Evolutionary conservation across 2,329 filamentous ascomycete genomes (phyloP), one percentile per base, ranked within the genome.

Genomic region (Curvularia lunata): DNA sequence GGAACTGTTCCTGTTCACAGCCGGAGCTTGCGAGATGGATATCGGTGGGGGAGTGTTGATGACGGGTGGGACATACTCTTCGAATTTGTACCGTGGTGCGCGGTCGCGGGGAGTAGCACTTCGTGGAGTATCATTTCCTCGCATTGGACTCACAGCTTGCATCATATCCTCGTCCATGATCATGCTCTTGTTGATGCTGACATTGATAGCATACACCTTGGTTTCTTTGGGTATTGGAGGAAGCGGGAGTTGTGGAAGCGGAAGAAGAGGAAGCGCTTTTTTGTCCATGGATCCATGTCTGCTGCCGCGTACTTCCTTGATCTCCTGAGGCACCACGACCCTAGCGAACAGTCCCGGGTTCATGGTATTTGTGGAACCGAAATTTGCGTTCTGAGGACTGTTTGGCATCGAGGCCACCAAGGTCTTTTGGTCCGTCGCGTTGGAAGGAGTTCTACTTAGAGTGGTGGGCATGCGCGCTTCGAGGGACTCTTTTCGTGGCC

Each of bases 131-230:
- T 58, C 58, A 42, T 57, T 54, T 27, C 56, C 47, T 45, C 52
- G 63, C 30, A 60, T 25, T 23, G 59, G 34, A 47, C 51, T 62
- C 10, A 62, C 64, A 21, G 61, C 60, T n/a, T 59, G 60, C 48
- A 66, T 66, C 58, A 64, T 62, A 19, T 64, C 56, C 23, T 70
- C 66, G 27, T 70, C 68, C 28, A 70, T 68, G 1, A 70, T 67
- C 63, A 68, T 70, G 57, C 68, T 70, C 52, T 70, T 70, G 48
- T 69, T 68, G 49, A 70, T 70, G 28, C 63, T 70, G 40, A 70
- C 68, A 10, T 70, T 70, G 27, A 70, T 56, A 3, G 68, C 65
- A 47, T 69, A 70, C 13, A 57, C 52, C 45, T 54, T 65, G 23
- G 65, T 50, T 42, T 65, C 59, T 6, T 52, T 48, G n/a, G 67